Evolutionary conservation across 179 eudicot genomes (phyloP).

Genomic region (Gypsophila paniculata): DNA sequence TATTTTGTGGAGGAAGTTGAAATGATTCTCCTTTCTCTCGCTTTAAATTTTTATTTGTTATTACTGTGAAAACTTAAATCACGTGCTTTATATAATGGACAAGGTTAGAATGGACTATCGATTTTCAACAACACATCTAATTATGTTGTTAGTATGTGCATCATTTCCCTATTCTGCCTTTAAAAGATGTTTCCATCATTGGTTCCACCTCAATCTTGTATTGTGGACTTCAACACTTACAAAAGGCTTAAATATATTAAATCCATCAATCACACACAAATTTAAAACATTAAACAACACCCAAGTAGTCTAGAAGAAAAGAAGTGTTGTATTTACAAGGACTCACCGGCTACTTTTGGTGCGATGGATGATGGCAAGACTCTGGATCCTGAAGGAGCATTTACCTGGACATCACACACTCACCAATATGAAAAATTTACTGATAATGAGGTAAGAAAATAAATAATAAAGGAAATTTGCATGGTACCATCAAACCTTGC

Average conservation of each 20-base stretch:
- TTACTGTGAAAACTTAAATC: too few species aligned
- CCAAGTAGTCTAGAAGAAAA: neutral
- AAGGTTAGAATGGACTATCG: neutral
- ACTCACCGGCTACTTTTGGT: conserved; percentile 45
- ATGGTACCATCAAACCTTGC: neutral
- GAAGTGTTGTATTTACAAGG: conserved; percentile 9
- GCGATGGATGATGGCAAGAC: conserved; percentile 36
- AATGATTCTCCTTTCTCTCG: neutral
- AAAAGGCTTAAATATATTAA: neutral
- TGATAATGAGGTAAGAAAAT: neutral
- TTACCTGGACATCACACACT: conserved; percentile 37
- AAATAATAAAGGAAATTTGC: neutral
- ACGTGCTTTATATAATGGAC: too few species aligned
- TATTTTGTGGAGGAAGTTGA: neutral
- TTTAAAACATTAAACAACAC: neutral
- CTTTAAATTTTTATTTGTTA: neutral
- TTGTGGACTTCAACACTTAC: neutral
- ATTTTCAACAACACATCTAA: neutral
- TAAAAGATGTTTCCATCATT: neutral
- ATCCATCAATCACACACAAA: neutral
- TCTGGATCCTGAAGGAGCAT: conserved; percentile 37
- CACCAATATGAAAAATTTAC: conserved; percentile 7
- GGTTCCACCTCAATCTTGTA: neutral
- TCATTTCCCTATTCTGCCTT: neutral
- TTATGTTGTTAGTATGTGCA: neutral